Base-by-base conservation (phyloP, 176 grass and related monocot genomes). In the Cenchrus fungigraminus region DNA sequence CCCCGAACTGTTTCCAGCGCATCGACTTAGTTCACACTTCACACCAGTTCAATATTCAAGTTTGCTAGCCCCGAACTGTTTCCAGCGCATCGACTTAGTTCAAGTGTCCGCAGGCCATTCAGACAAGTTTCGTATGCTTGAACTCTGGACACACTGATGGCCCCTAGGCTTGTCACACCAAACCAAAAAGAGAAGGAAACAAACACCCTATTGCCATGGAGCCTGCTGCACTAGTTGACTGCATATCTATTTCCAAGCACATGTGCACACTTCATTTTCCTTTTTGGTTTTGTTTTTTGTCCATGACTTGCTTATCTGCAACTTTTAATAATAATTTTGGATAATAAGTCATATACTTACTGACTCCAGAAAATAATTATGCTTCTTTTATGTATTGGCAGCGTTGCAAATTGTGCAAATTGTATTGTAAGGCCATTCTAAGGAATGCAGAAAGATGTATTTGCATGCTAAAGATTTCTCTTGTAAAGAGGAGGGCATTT, bases 381-480 rank as follows among this genome's bases (percentile, higher is more conserved):
- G 42, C 20, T 60, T 82, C 19, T 44, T 61, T 3, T 69, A 63
- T 88, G 17, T 70, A 53, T 55, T 70, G 14, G 12, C 86, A 88
- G 80, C 3, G 15, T 37, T 71, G 29, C 31, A 64, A 53, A 53
- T 53, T 45, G 22, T 63, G 42, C 44, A 44, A 53, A 53, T 53
- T 29, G 64, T 12, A 31, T n/a, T 64, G 42, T 63, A 69, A 71
- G 45, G 73, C 28, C 31, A 88, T 63, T 71, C 65, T 78, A 88
- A 81, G 80, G 86, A 83, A 88, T 88, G 80, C 55, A 71, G 80
- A 83, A 88, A 88, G n/a, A 88, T 88, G 86, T 88, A 74, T 75
- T 83, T 88, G 53, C 20, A 54, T 43, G 54, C 65, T 46, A 83
- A 69, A 55, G 53, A 83, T 83, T 70, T 83, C 44, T 62, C 45